Base-by-base conservation (phyloP, 2,329 filamentous ascomycete species). In the Chaetoscypha palmicola region DNA sequence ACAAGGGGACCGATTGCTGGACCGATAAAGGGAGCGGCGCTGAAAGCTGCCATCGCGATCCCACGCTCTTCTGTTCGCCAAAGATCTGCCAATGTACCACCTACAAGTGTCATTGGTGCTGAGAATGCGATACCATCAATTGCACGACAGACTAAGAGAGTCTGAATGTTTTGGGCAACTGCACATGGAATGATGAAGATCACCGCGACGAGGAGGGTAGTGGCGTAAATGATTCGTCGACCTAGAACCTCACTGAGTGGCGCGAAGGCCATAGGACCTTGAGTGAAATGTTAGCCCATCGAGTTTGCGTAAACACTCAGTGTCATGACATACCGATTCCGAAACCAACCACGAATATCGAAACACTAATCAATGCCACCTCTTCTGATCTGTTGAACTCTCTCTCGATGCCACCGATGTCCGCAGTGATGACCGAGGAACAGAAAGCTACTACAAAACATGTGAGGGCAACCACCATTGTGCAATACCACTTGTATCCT, bases 121-220 rank as follows among this genome's bases (percentile, higher is more conserved):
- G 83, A 89, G 61, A 91, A 91, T 4, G 84, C 84, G 44, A 92
- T 86, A 35, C 87, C 87, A 50, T 88, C 86, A 47, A 94, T 85
- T 35, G 80, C 70, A 49, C 87, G 78, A 59, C 81, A 87, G 20
- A 87, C 80, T 4, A 94, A 69, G 5, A 94, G 73, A 0, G 86
- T 92, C 17, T 66, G 74, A 22, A 90, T 86, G 53, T 91, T 92
- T 55, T 81, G 70, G 3, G 86, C 71, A 0, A 91, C 76, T 1
- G 86, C 86, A 51, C 84, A 86, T 1, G 86, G 86, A 47, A 94
- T 86, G 52, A 87, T 74, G 64, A 92, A 92, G 38, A 92, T 64
- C 21, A 90, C 78, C 2, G 86, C 86, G 0, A 88, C 3, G 14
- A 62, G 45, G 9, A 62, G 53, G 1, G 58, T 62, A 3, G 47